Conservation (phyloP, 257 asterid genomes). For the Salvia rosmarinus region DNA sequence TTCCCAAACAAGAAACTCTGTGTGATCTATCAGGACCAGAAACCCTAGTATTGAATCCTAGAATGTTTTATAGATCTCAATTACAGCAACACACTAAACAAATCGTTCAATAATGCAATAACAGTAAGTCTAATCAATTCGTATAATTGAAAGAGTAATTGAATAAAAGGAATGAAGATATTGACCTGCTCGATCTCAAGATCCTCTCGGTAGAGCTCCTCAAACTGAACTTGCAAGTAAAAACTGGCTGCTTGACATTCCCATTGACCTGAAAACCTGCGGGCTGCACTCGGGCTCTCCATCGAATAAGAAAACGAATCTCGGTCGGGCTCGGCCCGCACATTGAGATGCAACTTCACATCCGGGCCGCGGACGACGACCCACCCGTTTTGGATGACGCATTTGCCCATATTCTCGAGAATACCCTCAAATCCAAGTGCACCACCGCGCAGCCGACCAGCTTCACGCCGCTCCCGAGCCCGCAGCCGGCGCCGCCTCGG, state of each 20-base stretch:
- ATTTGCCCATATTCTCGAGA: conserved; percentile 47
- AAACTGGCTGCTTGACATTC: conserved; percentile 83
- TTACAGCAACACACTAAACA: background rate
- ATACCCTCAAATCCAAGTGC: conserved; percentile 66
- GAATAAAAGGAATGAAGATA: background rate
- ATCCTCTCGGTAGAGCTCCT: conserved; percentile 66
- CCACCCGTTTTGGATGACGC: conserved; percentile 85
- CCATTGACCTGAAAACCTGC: conserved; percentile 97
- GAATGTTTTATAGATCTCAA: background rate
- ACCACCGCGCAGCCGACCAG: conserved; percentile 61
- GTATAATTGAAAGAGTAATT: background rate
- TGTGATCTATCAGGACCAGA: background rate
- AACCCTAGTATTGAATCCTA: background rate
- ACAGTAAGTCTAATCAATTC: no score
- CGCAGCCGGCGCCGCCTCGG: conserved; percentile 41
- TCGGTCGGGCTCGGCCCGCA: conserved; percentile 85
- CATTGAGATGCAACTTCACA: conserved; percentile 60
- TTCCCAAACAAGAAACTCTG: background rate
- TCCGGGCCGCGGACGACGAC: conserved; percentile 48
- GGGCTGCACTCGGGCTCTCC: conserved; percentile 99
- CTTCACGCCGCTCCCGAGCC: conserved; percentile 45
- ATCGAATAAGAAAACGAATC: conserved; percentile 91
- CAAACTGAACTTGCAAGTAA: conserved; percentile 87
- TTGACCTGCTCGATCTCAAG: conserved; percentile 77
- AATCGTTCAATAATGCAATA: background rate